Conservation (phyloP, 2,329 filamentous ascomycete species). For the Gnomoniopsis sp. region DNA sequence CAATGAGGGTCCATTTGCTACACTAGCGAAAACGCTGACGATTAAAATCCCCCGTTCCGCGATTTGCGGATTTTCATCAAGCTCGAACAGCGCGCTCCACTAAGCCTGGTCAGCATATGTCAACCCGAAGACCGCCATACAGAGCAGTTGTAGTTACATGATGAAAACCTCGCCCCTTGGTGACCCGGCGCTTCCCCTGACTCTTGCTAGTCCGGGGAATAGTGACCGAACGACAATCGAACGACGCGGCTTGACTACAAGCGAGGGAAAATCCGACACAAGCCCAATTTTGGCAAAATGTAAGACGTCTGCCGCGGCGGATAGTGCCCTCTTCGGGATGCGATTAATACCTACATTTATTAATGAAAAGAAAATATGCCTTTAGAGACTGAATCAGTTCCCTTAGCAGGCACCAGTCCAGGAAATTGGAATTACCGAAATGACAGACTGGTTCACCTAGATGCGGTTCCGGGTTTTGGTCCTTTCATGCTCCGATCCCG, state of each 20-base stretch:
- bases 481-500: too few relatives aligned
- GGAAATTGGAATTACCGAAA: too few relatives aligned
- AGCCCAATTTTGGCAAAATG: neutral
- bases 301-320: neutral
- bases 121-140: constrained; percentile 8
- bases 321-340: too few relatives aligned
- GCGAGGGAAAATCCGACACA: constrained; percentile 8
- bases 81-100: constrained; percentile 9
- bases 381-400: too few relatives aligned
- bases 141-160: constrained; percentile 15
- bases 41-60: constrained; percentile 8
- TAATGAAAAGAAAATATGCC: too few relatives aligned
- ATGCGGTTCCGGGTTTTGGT: too few relatives aligned
- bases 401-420: too few relatives aligned
- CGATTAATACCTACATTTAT: too few relatives aligned
- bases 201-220: constrained; percentile 1
- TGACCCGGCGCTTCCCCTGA: neutral
- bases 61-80: constrained; percentile 7
- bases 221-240: neutral
- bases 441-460: too few relatives aligned
- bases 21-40: neutral
- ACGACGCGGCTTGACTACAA: constrained; percentile 1
- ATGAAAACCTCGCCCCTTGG: constrained; percentile 9
- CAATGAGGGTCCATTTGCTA: neutral
- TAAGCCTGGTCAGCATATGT: neutral